A percentile compares a stretch with the other conserved stretches of the same genome.
These are phyloP conservation scores for Neoboletus magnificus DNA, from an alignment of 768 basidiomycete genomes.

Conservation along the genomic window DNA sequence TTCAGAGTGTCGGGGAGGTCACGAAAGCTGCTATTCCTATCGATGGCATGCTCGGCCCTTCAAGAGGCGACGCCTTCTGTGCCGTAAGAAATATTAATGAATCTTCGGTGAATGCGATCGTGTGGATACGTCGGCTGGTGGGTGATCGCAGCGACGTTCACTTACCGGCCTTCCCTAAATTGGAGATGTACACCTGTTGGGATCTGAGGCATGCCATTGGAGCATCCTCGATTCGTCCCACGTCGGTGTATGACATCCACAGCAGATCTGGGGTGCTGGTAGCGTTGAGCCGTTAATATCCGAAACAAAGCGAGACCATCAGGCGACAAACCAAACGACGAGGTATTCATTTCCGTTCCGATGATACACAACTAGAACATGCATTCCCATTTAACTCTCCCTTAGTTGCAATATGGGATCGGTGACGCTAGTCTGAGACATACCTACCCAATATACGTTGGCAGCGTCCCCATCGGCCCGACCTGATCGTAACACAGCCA, in stretches of 20 bases:
- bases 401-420: background rate
- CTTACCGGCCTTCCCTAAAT: background rate
- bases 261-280: background rate
- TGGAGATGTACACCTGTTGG: background rate
- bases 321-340: background rate
- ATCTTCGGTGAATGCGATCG: background rate
- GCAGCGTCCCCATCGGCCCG: background rate
- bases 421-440: background rate
- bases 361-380: background rate
- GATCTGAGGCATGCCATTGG: background rate
- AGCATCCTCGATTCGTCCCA: background rate
- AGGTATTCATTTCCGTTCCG: slow-evolving; percentile 13
- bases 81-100: background rate
- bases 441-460: background rate
- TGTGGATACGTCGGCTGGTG: background rate
- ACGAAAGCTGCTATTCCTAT: background rate
- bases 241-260: background rate
- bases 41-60: background rate
- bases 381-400: background rate
- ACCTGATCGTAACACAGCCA: background rate
- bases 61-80: background rate
- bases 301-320: background rate
- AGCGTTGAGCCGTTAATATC: background rate
- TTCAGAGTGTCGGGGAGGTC: background rate
- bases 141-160: background rate